phyloP scores from a whole-genome alignment of 2,329 filamentous ascomycete species.

The Phialemonium atrogriseum region DNA sequence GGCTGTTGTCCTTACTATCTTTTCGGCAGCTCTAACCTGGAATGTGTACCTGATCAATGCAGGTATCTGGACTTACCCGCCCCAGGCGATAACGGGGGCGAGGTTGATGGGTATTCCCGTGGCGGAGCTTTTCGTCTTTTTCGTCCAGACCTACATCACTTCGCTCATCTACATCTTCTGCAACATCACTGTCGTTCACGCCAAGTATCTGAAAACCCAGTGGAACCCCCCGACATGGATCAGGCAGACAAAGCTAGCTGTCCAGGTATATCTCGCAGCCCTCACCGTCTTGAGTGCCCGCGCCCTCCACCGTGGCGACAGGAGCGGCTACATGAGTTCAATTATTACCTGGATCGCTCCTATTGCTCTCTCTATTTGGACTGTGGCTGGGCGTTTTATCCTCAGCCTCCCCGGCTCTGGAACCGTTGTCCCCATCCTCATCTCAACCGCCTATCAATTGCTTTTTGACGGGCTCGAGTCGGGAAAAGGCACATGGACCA shows the following conservation, averaged over 20 bases:
- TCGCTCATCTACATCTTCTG: slow-evolving; percentile 58
- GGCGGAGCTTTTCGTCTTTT: slow-evolving; percentile 71
- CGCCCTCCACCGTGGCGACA: slow-evolving; percentile 34
- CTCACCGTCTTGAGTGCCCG: slow-evolving; percentile 34
- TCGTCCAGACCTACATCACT: slow-evolving; percentile 69
- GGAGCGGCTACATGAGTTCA: slow-evolving; percentile 59
- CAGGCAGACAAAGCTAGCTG: slow-evolving; percentile 27
- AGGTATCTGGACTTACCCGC: slow-evolving; percentile 64
- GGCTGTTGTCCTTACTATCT: slow-evolving; percentile 54
- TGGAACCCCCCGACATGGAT: slow-evolving; percentile 16
- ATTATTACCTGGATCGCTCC: slow-evolving; percentile 63
- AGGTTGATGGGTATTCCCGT: slow-evolving; percentile 57
- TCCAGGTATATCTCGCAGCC: slow-evolving; percentile 39
- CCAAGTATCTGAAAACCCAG: slow-evolving; percentile 29
- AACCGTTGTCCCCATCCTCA: slow-evolving; percentile 48
- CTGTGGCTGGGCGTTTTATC: slow-evolving; percentile 55
- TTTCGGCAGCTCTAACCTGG: slow-evolving; percentile 64
- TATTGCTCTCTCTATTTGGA: slow-evolving; percentile 57
- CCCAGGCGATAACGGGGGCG: slow-evolving; percentile 53
- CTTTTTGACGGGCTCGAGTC: slow-evolving; percentile 62
- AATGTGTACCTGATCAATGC: slow-evolving; percentile 65
- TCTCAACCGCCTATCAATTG: slow-evolving; percentile 66
- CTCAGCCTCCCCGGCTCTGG: slow-evolving; percentile 49
- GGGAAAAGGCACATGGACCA: slow-evolving; percentile 62
- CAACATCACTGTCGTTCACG: slow-evolving; percentile 53